Conservation (phyloP, 768 basidiomycete species). For the Lactifluus pinguis region DNA sequence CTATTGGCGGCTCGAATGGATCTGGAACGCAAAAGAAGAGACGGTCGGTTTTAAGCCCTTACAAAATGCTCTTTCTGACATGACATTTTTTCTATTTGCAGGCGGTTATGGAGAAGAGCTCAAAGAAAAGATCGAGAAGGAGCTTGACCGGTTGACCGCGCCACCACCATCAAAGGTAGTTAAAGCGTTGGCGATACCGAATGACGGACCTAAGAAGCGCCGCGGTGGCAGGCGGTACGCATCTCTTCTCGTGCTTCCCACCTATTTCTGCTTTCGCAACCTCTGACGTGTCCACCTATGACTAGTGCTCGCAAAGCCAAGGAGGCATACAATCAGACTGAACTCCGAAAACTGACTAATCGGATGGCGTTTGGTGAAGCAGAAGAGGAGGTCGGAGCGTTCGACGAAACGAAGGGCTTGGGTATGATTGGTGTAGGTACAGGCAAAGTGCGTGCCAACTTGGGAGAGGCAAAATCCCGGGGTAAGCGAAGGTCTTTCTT, state of each 20-base stretch:
- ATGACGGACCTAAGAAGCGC: constrained; percentile 92
- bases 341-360: constrained; percentile 94
- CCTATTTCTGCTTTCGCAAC: neutral
- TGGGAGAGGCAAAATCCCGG: constrained; percentile 84
- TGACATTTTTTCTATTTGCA: constrained; percentile 23
- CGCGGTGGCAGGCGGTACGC: constrained; percentile 87
- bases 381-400: constrained; percentile 93
- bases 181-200: constrained; percentile 90
- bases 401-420: constrained; percentile 94
- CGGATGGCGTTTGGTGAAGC: constrained; percentile 92
- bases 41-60: constrained; percentile 45
- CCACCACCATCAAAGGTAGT: constrained; percentile 90
- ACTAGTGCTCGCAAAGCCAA: constrained; percentile 92
- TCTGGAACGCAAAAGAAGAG: constrained; percentile 70
- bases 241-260: neutral
- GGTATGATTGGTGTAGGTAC: constrained; percentile 90
- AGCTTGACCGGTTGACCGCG: constrained; percentile 83
- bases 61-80: neutral
- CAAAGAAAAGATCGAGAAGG: constrained; percentile 85
- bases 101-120: constrained; percentile 75
- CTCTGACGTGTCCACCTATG: neutral
- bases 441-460: constrained; percentile 82
- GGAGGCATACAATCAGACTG: constrained; percentile 94
- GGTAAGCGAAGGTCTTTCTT: constrained; percentile 37
- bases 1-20: constrained; percentile 91